Percentiles rank a stretch among this genome's conserved stretches.
These are phyloP conservation scores for Cnidoscolus chayamansa DNA, from an alignment of 441 rosid genomes.

Conservation along the genomic window DNA sequence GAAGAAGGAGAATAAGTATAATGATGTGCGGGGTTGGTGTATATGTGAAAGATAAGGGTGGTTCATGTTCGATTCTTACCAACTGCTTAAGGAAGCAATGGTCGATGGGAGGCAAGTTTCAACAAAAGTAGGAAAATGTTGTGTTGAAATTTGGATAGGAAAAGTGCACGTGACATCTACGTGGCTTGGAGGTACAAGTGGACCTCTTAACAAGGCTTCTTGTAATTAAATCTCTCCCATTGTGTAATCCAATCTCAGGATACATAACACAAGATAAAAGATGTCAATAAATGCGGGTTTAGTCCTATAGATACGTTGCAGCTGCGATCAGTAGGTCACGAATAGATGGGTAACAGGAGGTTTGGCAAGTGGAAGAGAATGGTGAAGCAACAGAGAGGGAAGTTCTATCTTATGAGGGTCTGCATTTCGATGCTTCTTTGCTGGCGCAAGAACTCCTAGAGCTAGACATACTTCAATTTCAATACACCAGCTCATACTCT, in stretches of 20 bases:
- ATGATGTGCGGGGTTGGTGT: conserved; percentile 27
- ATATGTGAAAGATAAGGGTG: conserved; percentile 23
- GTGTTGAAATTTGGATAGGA: conserved; percentile 16
- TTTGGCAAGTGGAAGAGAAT: conserved; percentile 53
- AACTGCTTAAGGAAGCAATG: conserved; percentile 20
- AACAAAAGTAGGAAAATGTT: conserved; percentile 15
- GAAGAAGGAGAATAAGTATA: conserved; percentile 2
- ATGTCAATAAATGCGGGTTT: background rate
- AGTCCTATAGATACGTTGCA: too few species aligned
- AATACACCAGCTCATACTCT: background rate
- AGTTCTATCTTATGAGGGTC: conserved; percentile 51
- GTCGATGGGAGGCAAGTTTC: conserved; percentile 27
- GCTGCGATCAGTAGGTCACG: too few species aligned
- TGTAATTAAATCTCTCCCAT: too few species aligned
- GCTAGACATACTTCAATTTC: background rate
- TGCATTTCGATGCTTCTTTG: conserved; percentile 66
- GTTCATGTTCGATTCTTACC: conserved; percentile 25
- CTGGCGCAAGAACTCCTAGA: conserved; percentile 44
- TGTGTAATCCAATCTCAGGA: background rate
- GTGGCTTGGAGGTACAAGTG: conserved; percentile 31
- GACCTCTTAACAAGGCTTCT: conserved; percentile 23
- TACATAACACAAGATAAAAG: background rate
- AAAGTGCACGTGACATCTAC: conserved; percentile 29
- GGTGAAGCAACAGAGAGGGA: conserved; percentile 60
- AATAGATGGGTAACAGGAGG: conserved; percentile 29